Evolutionary conservation across 176 grass and related monocot species (phyloP), one percentile per base, ranked within the genome.

Genomic region (Hordeum marinum): DNA sequence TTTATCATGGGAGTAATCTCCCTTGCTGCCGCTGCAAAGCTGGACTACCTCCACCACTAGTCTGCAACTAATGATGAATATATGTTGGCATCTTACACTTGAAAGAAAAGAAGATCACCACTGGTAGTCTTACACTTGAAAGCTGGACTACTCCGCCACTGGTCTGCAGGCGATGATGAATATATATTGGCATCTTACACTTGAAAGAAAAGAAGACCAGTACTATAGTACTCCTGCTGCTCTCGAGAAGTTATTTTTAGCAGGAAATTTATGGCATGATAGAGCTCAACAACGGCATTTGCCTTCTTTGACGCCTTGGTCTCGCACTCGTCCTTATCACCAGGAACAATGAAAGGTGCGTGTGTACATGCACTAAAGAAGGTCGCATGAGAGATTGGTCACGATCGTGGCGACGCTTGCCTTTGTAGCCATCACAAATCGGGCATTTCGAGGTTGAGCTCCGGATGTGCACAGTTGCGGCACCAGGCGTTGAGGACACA

Each of bases 1-100:
- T 83, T 83, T 71, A 83, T 83, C 86, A 31, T 48, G 23, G 3
- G 42, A 31, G 71, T 74, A 74, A 73, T 45, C 71, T 20, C 43
- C 52, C 7, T 17, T 50, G 24, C 71, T 50, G 71, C 71, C 42
- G 46, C 42, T 74, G 71, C 71, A 31, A 74, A 50, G 45, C 42
- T 32, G 52, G 80, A 18, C 24, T 62, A 58, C 27, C 66, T 7
- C 35, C 52, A 0, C 50, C 17, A 29, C 29, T 13, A 48, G 23
- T 35, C 80, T 71, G 43, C 32, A 59, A 4, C 43, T 59, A 60
- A 23, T 68, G 72, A 43, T 48, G 46, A 71, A 50, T 10, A 74
- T 20, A 50, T 59, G 17, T 82, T 72, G 80, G 80, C 66, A 45
- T 68, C 50, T 27, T 29, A 34, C 86, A 8, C 75, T 58, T 78